Percentiles rank a stretch among this genome's conserved stretches.
Conservation (phyloP, 768 basidiomycete genomes). For the Phanerodontia chrysosporium region DNA sequence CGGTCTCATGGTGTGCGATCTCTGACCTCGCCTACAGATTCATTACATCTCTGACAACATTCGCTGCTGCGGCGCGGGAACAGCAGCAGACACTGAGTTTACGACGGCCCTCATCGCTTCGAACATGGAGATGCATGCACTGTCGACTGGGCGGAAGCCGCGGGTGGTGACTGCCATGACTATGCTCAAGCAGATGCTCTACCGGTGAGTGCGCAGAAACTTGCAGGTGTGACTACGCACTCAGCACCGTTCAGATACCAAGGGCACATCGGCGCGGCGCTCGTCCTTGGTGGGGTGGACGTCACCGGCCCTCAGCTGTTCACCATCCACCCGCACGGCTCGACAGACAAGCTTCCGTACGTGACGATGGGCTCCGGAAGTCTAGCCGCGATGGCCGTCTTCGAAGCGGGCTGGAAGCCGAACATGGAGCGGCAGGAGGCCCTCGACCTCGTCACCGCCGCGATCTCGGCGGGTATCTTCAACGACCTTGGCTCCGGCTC, state of each 20-base stretch:
- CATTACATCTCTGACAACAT: conserved; percentile 96
- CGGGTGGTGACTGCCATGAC: conserved; percentile 98
- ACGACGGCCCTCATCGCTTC: conserved; percentile 92
- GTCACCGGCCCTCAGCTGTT: conserved; percentile 90
- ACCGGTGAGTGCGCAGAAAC: conserved; percentile 49
- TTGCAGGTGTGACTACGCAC: neutral
- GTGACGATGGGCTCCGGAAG: conserved; percentile 98
- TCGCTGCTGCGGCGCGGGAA: conserved; percentile 96
- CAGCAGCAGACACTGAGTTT: conserved; percentile 98
- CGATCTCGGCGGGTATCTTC: conserved; percentile 95
- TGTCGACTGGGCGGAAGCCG: conserved; percentile 88
- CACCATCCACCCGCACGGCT: conserved; percentile 94
- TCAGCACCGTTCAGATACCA: conserved; percentile 58
- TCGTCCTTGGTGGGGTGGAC: conserved; percentile 97
- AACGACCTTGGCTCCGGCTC: conserved; percentile 98
- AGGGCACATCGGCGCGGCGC: conserved; percentile 90
- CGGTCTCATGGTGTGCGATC: neutral
- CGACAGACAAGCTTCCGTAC: conserved; percentile 96
- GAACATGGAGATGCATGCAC: conserved; percentile 89
- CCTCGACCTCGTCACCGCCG: conserved; percentile 75
- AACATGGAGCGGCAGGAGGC: conserved; percentile 80
- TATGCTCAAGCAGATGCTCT: conserved; percentile 95
- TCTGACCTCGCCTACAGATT: conserved; percentile 52
- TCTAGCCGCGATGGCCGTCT: conserved; percentile 97
- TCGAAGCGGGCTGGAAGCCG: conserved; percentile 81